phyloP scores from a whole-genome alignment of 2,329 filamentous ascomycete species.

The Phyllachora maydis region DNA sequence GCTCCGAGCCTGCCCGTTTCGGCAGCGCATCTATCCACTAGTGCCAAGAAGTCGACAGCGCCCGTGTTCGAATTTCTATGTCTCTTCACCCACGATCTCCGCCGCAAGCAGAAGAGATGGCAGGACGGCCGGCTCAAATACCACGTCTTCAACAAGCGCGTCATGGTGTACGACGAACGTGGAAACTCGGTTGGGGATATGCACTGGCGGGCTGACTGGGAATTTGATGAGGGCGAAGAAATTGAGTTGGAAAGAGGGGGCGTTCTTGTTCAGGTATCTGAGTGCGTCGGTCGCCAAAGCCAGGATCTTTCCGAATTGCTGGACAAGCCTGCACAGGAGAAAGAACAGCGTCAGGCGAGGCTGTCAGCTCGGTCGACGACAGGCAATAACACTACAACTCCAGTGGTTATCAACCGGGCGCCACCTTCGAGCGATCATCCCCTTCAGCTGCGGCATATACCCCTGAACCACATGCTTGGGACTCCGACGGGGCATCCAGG shows the following conservation, averaged over 20 bases:
- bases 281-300: conserved; percentile 49
- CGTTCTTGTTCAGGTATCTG: conserved; percentile 61
- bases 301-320: conserved; percentile 63
- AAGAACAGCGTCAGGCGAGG: conserved; percentile 23
- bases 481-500: conserved; percentile 42
- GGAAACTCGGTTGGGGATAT: conserved; percentile 69
- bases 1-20: too few relatives aligned
- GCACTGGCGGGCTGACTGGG: conserved; percentile 52
- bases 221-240: conserved; percentile 67
- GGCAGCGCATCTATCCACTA: too few relatives aligned
- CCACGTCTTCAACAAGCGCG: conserved; percentile 75
- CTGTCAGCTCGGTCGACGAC: conserved; percentile 15
- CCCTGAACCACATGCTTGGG: conserved; percentile 39
- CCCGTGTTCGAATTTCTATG: conserved; percentile 66
- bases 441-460: conserved; percentile 18
- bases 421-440: conserved; percentile 12
- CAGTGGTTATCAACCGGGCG: neutral
- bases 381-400: conserved; percentile 1
- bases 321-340: conserved; percentile 44
- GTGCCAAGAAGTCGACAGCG: too few relatives aligned
- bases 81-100: conserved; percentile 70
- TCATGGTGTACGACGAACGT: conserved; percentile 76
- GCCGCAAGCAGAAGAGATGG: conserved; percentile 80
- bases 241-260: conserved; percentile 55
- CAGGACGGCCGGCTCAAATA: conserved; percentile 78